These are phyloP conservation scores for Aspergillus cristatus DNA, from an alignment of 495 filamentous ascomycete species.

Conservation along the genomic window DNA sequence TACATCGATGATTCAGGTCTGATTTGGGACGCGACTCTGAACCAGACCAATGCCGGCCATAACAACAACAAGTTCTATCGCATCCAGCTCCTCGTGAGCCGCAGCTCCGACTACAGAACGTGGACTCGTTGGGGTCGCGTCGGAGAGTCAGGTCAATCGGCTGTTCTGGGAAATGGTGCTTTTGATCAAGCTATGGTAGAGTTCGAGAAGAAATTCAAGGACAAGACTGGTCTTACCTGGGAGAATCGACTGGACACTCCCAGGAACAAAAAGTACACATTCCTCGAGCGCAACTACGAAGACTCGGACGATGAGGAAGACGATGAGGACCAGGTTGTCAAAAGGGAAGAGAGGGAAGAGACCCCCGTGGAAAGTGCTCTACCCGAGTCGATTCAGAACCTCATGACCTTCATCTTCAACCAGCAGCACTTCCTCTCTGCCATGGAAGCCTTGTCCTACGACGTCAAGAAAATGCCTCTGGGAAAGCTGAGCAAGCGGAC, in stretches of 20 bases:
- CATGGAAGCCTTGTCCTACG: slow-evolving; percentile 64
- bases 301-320: slow-evolving; percentile 58
- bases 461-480: slow-evolving; percentile 67
- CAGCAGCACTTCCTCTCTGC: slow-evolving; percentile 52
- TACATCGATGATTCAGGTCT: slow-evolving; percentile 53
- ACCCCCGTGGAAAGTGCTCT: slow-evolving; percentile 43
- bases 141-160: slow-evolving; percentile 57
- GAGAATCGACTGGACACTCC: slow-evolving; percentile 47
- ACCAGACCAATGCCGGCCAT: slow-evolving; percentile 37
- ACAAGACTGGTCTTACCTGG: slow-evolving; percentile 67
- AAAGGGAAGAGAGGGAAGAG: slow-evolving; percentile 18
- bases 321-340: slow-evolving; percentile 14
- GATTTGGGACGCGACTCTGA: slow-evolving; percentile 52
- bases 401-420: slow-evolving; percentile 82
- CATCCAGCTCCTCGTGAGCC: slow-evolving; percentile 38
- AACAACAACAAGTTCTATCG: slow-evolving; percentile 73
- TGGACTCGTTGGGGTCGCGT: slow-evolving; percentile 77
- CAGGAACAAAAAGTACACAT: slow-evolving; percentile 63
- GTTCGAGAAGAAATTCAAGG: slow-evolving; percentile 70
- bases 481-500: slow-evolving; percentile 75
- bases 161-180: slow-evolving; percentile 30
- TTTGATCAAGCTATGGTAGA: slow-evolving; percentile 37
- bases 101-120: slow-evolving; percentile 31
- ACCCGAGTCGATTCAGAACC: slow-evolving; percentile 44
- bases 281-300: slow-evolving; percentile 61